Evolutionary conservation across 139 green algal genomes (phyloP), one percentile per base, ranked within the genome.

Genomic region (Auxenochlorella protothecoides): DNA sequence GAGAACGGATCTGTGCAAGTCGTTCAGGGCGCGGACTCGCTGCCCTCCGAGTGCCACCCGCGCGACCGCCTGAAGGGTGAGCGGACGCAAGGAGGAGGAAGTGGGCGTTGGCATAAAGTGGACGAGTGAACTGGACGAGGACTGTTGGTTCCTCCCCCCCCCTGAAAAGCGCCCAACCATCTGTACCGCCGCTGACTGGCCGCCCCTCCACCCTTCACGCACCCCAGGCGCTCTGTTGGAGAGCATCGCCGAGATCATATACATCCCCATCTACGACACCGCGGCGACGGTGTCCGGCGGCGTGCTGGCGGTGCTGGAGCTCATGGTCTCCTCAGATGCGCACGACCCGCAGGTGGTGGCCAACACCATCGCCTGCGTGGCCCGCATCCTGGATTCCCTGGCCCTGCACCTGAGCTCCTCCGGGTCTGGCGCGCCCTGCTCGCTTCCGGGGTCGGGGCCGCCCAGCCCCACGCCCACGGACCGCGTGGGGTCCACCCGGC

Each of bases 281-380:
- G 66, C 15, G 1, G 70, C 4, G 61, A 74, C 60, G 60, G 70
- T 74, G 62, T 68, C 60, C 60, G 70, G 68, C 56, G 77, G 77
- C 51, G 72, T 82, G 53, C 52, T 82, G 13, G 77, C 77, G n/a
- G 77, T 73, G 53, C 44, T 82, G 27, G 77, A 82, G 72, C 62
- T 82, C 53, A 71, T 82, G 62, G 16, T 82, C 2, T 52, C 54
- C 57, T n/a, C 59, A 3, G 51, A 66, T 6, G 44, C 65, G 5
- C 59, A 68, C 53, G 72, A 77, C 53, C 57, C 66, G 59, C 72
- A 72, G 72, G 59, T 77, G 52, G 72, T 77, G 15, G 72, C 72
- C 55, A 73, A 72, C 51, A 53, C 66, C 68, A 75, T 72, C 53
- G 68, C 62, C 27, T 76, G 67, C 61, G 7, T 74, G 16, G 63